A percentile compares a stretch with the other conserved stretches of the same genome.
phyloP scores from a whole-genome alignment of 2,329 filamentous ascomycete genomes.

The Chalaropsis thielavioides region DNA sequence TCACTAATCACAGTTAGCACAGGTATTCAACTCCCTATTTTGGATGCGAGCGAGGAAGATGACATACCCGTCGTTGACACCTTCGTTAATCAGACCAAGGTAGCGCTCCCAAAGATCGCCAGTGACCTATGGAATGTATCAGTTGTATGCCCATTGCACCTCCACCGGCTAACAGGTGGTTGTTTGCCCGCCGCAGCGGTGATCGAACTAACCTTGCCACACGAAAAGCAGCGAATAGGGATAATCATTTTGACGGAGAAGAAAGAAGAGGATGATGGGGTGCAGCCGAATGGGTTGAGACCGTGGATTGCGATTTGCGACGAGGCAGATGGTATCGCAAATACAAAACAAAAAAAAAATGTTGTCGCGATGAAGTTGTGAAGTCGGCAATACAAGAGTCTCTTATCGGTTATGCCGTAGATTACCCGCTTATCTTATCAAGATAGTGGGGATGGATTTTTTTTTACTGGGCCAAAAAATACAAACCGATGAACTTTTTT shows the following conservation, averaged over 20 bases:
- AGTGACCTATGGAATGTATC: constrained; percentile 54
- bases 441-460: constrained; percentile 17
- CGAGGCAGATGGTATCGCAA: background rate
- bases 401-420: constrained; percentile 11
- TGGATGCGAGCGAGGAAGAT: background rate
- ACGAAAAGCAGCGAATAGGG: constrained; percentile 95
- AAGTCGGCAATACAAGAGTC: background rate
- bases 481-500: constrained; percentile 14
- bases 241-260: constrained; percentile 68
- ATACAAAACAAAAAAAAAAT: constrained; percentile 12
- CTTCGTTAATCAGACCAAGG: constrained; percentile 70
- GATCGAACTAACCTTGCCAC: constrained; percentile 64
- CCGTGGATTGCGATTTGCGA: background rate
- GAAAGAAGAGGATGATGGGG: background rate
- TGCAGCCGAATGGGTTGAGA: background rate
- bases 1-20: constrained; percentile 46
- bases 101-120: constrained; percentile 97
- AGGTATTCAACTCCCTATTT: background rate
- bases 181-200: background rate
- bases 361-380: constrained; percentile 6
- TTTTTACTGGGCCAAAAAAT: constrained; percentile 15
- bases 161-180: background rate
- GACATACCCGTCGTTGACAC: constrained; percentile 56
- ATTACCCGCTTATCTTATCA: constrained; percentile 17
- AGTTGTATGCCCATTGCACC: constrained; percentile 19